Percentiles rank a stretch among this genome's conserved stretches.
Evolutionary conservation across 441 rosid species (phyloP).

Genomic region (Adansonia grandidieri): DNA sequence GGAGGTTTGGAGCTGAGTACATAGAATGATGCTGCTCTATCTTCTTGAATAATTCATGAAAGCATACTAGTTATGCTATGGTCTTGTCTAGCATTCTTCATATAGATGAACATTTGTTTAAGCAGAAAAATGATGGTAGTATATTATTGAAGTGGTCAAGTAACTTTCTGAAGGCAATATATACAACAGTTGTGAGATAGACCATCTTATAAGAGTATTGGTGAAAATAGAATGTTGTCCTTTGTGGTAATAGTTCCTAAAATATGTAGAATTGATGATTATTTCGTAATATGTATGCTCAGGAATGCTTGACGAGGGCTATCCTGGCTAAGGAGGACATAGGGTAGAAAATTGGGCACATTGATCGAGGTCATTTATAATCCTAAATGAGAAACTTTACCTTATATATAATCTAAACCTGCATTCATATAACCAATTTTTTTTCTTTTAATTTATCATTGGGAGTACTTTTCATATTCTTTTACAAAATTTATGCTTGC

Average conservation of each 20-base stretch:
- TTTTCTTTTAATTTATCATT: background rate
- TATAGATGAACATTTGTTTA: slow-evolving; percentile 4
- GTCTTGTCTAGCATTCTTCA: background rate
- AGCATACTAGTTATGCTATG: background rate
- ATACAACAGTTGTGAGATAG: background rate
- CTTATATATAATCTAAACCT: background rate
- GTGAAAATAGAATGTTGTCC: background rate
- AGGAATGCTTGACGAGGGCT: background rate
- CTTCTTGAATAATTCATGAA: background rate
- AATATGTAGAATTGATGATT: background rate
- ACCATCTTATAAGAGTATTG: slow-evolving; percentile 3
- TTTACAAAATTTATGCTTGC: background rate
- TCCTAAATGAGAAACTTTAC: background rate
- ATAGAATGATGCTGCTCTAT: background rate
- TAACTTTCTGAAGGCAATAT: background rate
- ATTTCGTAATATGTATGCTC: background rate
- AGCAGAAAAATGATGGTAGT: background rate
- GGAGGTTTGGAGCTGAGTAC: background rate
- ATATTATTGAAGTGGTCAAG: background rate
- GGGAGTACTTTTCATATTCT: background rate
- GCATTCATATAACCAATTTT: background rate
- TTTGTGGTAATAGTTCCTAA: slow-evolving; percentile 6
- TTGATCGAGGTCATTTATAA: background rate
- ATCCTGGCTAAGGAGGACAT: background rate
- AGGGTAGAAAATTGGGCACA: background rate